Evolutionary conservation across 306 rosid genomes (phyloP).

Genomic region (Cucumis cinereus): DNA sequence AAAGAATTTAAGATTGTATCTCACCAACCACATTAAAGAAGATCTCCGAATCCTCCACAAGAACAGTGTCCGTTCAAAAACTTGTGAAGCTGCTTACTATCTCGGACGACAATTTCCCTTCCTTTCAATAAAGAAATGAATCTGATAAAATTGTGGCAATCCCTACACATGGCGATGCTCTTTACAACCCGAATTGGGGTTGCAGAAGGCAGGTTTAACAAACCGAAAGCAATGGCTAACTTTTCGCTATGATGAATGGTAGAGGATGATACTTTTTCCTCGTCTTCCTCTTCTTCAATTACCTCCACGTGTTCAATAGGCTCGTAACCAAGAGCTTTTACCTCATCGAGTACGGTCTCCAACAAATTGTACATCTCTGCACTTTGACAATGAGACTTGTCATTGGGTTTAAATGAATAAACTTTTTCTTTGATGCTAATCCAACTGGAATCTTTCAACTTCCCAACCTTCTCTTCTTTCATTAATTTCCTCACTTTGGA

Average conservation of each 20-base stretch:
- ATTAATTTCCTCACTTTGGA: slow-evolving; percentile 53
- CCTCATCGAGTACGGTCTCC: slow-evolving; percentile 41
- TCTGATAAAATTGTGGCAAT: slow-evolving; percentile 63
- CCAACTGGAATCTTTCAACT: slow-evolving; percentile 81
- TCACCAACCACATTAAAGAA: slow-evolving; percentile 22
- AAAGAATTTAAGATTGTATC: not conserved
- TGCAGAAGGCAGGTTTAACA: slow-evolving; percentile 41
- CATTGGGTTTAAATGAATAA: slow-evolving; percentile 57
- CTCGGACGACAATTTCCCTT: slow-evolving; percentile 67
- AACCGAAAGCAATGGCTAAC: slow-evolving; percentile 63
- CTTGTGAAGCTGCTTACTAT: slow-evolving; percentile 64
- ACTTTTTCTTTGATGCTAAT: slow-evolving; percentile 61
- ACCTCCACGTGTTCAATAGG: slow-evolving; percentile 33
- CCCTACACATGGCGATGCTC: slow-evolving; percentile 63
- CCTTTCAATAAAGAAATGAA: slow-evolving; percentile 33
- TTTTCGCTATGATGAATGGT: slow-evolving; percentile 60
- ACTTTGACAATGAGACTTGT: slow-evolving; percentile 28
- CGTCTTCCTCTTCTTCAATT: slow-evolving; percentile 34
- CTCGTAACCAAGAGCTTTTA: slow-evolving; percentile 50
- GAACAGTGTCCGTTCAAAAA: slow-evolving; percentile 64
- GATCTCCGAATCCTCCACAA: slow-evolving; percentile 51
- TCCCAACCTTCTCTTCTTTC: slow-evolving; percentile 52
- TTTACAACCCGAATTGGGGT: slow-evolving; percentile 52
- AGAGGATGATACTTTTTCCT: slow-evolving; percentile 24
- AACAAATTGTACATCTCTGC: slow-evolving; percentile 26